Percentiles rank a stretch among this genome's conserved stretches.
phyloP scores from a whole-genome alignment of 305 asterid species.

The Fraxinus sp. region DNA sequence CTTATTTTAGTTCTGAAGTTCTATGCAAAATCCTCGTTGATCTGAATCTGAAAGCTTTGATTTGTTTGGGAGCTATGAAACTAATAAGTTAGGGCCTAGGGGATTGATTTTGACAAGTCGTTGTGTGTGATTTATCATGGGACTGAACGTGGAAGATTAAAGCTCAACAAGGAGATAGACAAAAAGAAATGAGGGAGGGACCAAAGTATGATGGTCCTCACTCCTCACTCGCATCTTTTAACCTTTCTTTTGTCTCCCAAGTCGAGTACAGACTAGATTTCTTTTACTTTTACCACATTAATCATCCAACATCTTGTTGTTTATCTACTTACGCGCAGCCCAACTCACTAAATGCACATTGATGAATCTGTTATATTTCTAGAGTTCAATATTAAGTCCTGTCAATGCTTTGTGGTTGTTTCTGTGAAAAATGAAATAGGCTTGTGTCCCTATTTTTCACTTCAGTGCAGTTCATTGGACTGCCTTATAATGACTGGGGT shows the following conservation, averaged over 20 bases:
- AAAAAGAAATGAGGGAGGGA: constrained; percentile 16
- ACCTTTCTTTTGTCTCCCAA: constrained; percentile 18
- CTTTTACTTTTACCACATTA: background rate
- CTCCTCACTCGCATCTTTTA: constrained; percentile 16
- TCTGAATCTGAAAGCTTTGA: constrained; percentile 41
- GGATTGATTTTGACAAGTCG: constrained; percentile 33
- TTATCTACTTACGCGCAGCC: background rate
- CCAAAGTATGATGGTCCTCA: constrained; percentile 26
- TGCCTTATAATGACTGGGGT: too few species aligned
- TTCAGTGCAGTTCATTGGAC: too few species aligned
- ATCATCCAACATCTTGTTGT: background rate
- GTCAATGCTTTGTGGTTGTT: too few species aligned
- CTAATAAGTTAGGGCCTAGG: constrained; percentile 15
- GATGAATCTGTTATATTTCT: background rate
- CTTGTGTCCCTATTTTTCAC: too few species aligned
- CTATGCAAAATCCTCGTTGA: constrained; percentile 25
- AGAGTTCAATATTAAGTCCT: too few species aligned
- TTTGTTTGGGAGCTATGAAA: constrained; percentile 41
- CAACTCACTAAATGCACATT: constrained; percentile 1
- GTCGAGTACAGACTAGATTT: background rate
- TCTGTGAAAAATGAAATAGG: too few species aligned
- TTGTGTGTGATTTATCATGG: constrained; percentile 29
- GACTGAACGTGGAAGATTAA: constrained; percentile 13
- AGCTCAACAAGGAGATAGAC: constrained; percentile 13
- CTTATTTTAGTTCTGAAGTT: background rate